Evolutionary conservation across 768 basidiomycete species (phyloP), one percentile per base, ranked within the genome.

Genomic region (Xerocomus brunneocitrinus): DNA sequence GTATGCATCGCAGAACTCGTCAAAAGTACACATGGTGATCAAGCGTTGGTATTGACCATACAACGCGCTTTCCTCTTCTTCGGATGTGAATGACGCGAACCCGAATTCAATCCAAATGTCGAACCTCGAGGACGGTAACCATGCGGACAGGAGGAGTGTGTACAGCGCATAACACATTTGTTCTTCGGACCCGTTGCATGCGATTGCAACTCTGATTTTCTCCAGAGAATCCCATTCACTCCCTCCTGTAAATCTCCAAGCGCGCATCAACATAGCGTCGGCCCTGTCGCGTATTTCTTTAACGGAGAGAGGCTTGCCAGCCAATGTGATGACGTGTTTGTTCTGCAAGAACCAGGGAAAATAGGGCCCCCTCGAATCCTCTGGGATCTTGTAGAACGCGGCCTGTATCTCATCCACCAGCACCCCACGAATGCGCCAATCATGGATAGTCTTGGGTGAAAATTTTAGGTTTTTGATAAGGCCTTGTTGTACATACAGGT

Each of bases 271-370:
- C 39, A 48, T 48, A 7, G 14, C 14, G 40, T 43, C 40, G 2
- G 12, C 22, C 2, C 31, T 4, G n/a, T 50, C 43, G 16, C n/a
- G 25, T 3, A 7, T n/a, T 25, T 32, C 22, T 12, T 40, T 22
- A 3, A 19, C 24, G 6, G 43, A 12, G 13, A 36, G 24, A 9
- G 34, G 27, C 8, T 38, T 16, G 10, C 41, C 36, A 27, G 70
- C 62, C 32, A 16, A 10, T 24, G 42, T 24, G 12, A 74, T 34
- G 10, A 74, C 45, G 40, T 60, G 55, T 44, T 70, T 61, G 53
- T 75, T 68, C 31, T 69, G 28, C 36, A 71, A 57, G 49, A 75
- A 72, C 74, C 74, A 73, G 1, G 66, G 41, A 48, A 71, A 73
- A 57, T 68, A 71, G 7, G 19, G 49, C 13, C 68, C 73, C 49